phyloP scores from a whole-genome alignment of 768 basidiomycete species.

The Termitomyces sp. region DNA sequence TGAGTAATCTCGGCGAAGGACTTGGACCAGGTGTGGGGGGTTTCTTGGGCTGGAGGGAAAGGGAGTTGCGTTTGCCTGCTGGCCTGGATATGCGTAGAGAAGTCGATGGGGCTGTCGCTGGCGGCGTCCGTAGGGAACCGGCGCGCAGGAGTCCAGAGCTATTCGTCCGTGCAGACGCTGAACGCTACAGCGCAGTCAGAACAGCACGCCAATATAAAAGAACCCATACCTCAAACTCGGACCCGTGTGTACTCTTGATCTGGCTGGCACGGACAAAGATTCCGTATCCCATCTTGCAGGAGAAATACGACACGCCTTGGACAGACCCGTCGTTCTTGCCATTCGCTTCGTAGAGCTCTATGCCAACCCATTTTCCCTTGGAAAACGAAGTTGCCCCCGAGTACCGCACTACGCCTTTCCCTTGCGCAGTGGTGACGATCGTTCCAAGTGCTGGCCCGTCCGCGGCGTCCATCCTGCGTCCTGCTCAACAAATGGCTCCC shows the following conservation, averaged over 20 bases:
- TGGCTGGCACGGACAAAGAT: slow-evolving; percentile 89
- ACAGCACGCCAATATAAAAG: not conserved
- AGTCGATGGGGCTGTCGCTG: no score
- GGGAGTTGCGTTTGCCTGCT: slow-evolving; percentile 51
- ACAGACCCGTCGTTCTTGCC: slow-evolving; percentile 98
- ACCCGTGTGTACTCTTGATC: slow-evolving; percentile 60
- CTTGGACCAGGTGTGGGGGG: slow-evolving; percentile 35
- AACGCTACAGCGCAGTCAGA: slow-evolving; percentile 16
- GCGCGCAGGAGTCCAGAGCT: slow-evolving; percentile 42
- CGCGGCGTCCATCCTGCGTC: slow-evolving; percentile 8
- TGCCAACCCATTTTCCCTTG: slow-evolving; percentile 91
- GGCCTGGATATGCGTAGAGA: no score
- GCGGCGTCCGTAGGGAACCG: slow-evolving; percentile 34
- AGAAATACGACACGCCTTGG: slow-evolving; percentile 76
- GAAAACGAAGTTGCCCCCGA: slow-evolving; percentile 81
- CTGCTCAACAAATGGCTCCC: not conserved
- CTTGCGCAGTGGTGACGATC: slow-evolving; percentile 76
- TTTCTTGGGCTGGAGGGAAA: slow-evolving; percentile 46
- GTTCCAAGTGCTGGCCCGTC: slow-evolving; percentile 52
- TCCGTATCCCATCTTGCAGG: slow-evolving; percentile 71
- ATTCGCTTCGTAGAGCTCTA: slow-evolving; percentile 76
- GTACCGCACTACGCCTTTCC: slow-evolving; percentile 85
- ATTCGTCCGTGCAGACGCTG: slow-evolving; percentile 40
- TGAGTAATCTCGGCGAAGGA: slow-evolving; percentile 24
- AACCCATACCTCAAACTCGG: slow-evolving; percentile 31